Evolutionary conservation across 768 basidiomycete species (phyloP), one percentile per base, ranked within the genome.

Genomic region (Calocybe gangraenosa): DNA sequence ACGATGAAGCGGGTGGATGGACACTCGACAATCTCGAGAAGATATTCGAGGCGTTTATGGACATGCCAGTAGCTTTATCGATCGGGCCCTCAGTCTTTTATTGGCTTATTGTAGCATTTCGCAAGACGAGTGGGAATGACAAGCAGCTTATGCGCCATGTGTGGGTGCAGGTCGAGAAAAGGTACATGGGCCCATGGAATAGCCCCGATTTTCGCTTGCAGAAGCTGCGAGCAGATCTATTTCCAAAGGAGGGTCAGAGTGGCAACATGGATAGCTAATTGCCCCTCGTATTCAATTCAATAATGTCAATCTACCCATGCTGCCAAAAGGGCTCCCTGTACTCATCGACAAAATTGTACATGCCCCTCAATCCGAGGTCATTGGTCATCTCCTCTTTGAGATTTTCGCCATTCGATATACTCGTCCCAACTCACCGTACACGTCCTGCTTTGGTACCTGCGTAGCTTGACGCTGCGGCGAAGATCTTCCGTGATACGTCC

Each of bases 401-500:
- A 51, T 35, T 68, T 68, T 60, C 90, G 78, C 91, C 92, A 93
- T 28, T 71, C 68, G 48, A 78, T 68, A 61, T 84, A 95, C 47
- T 92, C 84, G 28, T 80, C 80, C 84, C 88, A 93, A 10, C 65
- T 69, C 14, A 84, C 84, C 17, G 67, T 65, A 62, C 76, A 82
- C 60, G 73, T 75, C 49, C 75, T 78, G 62, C 86, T 88, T 66
- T 92, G 91, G 63, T 92, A 95, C 59, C 91, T 68, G 47, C 85
- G 78, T 55, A 95, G 73, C 60, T 74, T 83, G 54, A 92, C 65
- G 58, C 80, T 82, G 53, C 87, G 73, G 38, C 91, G 74, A 40
- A 92, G 64, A 54, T 87, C 87, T 61, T 95, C 92, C 0, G 83
- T 87, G 56, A 94, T 87, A 40, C 65, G 64, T 1, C 89, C 91